phyloP scores from a whole-genome alignment of 2,329 filamentous ascomycete genomes.

The Leptographium radiaticola region DNA sequence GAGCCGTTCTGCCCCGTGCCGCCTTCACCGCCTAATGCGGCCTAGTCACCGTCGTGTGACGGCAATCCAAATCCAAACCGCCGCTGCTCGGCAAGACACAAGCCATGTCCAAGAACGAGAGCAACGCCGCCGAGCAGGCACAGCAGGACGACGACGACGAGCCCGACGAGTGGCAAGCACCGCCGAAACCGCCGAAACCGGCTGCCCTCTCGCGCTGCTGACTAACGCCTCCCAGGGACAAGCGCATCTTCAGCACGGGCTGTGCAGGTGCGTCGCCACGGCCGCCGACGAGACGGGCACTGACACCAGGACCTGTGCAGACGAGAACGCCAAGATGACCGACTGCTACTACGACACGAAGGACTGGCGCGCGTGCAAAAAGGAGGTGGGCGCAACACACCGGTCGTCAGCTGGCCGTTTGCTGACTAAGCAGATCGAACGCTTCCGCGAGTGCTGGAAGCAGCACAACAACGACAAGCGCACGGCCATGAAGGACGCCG shows the following conservation, averaged over 20 bases:
- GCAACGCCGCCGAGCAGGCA: conserved; percentile 21
- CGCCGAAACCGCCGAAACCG: not conserved
- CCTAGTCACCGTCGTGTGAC: not conserved
- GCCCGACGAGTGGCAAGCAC: conserved; percentile 78
- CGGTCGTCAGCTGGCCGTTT: not conserved
- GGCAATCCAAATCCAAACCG: too few relatives aligned
- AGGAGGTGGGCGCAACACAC: conserved; percentile 47
- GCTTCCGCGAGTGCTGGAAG: conserved; percentile 87
- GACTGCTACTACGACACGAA: conserved; percentile 95
- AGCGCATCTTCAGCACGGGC: conserved; percentile 92
- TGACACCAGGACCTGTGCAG: conserved; percentile 28
- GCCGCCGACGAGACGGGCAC: not conserved
- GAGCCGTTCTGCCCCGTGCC: too few relatives aligned
- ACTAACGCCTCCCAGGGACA: conserved; percentile 54
- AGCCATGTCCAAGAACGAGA: conserved; percentile 45
- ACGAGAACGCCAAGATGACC: conserved; percentile 79
- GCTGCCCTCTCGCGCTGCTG: conserved; percentile 6
- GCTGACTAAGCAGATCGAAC: conserved; percentile 58
- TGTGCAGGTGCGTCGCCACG: conserved; percentile 53
- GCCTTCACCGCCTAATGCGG: not conserved
- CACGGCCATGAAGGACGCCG: conserved; percentile 60
- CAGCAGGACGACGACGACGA: conserved; percentile 58
- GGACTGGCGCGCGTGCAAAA: conserved; percentile 82
- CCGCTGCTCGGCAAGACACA: not conserved
- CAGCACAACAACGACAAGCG: conserved; percentile 73